A percentile compares a stretch with the other conserved stretches of the same genome.
These are phyloP conservation scores for Penicillium fuscoglaucum DNA, from an alignment of 2,329 filamentous ascomycete species.

Conservation along the genomic window DNA sequence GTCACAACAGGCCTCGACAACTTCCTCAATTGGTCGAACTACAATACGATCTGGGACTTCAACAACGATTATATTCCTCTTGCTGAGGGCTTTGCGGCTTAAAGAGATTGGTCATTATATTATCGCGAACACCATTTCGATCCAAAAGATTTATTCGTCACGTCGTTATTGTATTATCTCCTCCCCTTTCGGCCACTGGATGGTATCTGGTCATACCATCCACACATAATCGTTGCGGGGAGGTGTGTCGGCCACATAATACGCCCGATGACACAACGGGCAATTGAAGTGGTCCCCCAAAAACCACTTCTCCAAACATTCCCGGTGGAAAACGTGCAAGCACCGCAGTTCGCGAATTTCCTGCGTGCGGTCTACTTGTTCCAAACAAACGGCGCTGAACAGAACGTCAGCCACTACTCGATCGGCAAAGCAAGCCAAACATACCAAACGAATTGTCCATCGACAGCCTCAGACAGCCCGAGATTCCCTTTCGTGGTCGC, in stretches of 20 bases:
- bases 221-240: slow-evolving; percentile 38
- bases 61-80: slow-evolving; percentile 31
- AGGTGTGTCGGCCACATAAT: slow-evolving; percentile 34
- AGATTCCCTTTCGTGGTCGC: slow-evolving; percentile 34
- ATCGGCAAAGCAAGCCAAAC: slow-evolving; percentile 3
- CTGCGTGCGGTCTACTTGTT: slow-evolving; percentile 37
- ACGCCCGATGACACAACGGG: slow-evolving; percentile 40
- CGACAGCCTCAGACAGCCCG: slow-evolving; percentile 34
- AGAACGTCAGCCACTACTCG: background rate
- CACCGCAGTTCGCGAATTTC: slow-evolving; percentile 42
- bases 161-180: background rate
- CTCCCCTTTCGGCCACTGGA: background rate
- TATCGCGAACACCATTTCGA: background rate
- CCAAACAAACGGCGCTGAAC: slow-evolving; percentile 40
- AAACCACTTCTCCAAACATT: slow-evolving; percentile 44
- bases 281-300: slow-evolving; percentile 42
- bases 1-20: slow-evolving; percentile 33
- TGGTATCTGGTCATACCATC: slow-evolving; percentile 33
- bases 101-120: background rate
- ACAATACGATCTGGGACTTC: slow-evolving; percentile 34
- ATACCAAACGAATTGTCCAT: slow-evolving; percentile 41
- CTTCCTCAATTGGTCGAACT: slow-evolving; percentile 38
- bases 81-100: slow-evolving; percentile 24
- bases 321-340: slow-evolving; percentile 42
- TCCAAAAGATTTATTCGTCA: background rate